Base-by-base conservation (phyloP, 2,329 filamentous ascomycete genomes). In the Fulvia fulva region DNA sequence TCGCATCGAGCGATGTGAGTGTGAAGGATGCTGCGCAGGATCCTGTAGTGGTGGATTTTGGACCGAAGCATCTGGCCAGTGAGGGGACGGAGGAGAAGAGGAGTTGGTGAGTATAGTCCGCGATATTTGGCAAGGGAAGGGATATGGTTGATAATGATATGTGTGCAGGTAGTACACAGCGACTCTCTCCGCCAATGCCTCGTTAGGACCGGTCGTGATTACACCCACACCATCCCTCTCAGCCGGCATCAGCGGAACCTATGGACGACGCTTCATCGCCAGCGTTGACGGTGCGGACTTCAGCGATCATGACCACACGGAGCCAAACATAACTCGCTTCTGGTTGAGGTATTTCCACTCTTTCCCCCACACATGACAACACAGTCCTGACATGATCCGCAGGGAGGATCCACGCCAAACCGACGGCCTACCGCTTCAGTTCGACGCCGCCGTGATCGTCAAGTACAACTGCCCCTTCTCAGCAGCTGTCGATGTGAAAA, bases 51-150 rank as follows among this genome's bases (percentile, higher is more conserved):
- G 53, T 56, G 5, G 59, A 61, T 49, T 56, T 53, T 26, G 56
- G 56, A 1, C 61, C 61, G 7, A 61, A 63, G 51, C 56, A 59
- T 37, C 46, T 62, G 3, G 37, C 12, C 12, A 54, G 34, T 22
- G n/a, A 23, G 22, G 59, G 56, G 21, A 62, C 59, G n/a, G 46
- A 54, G 11, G 55, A 57, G 37, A 50, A 58, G 19, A 44, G 51
- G 12, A 50, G 55, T 25, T 58, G 52, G 52, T 56, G 53, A 41
- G 37, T 2, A 32, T 32, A 5, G 8, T 32, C n/a, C n/a, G n/a
- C n/a, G n/a, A n/a, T n/a, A n/a, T n/a, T n/a, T n/a, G n/a, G n/a
- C n/a, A n/a, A n/a, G n/a, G n/a, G n/a, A n/a, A n/a, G n/a, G n/a
- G 28, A 41, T n/a, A 16, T 41, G 12, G 34, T 16, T 32, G 11